A percentile compares a stretch with the other conserved stretches of the same genome.
These are phyloP conservation scores for Kurtzmaniella natalensis DNA, from an alignment of 1,139 yeast genomes.

Conservation along the genomic window DNA sequence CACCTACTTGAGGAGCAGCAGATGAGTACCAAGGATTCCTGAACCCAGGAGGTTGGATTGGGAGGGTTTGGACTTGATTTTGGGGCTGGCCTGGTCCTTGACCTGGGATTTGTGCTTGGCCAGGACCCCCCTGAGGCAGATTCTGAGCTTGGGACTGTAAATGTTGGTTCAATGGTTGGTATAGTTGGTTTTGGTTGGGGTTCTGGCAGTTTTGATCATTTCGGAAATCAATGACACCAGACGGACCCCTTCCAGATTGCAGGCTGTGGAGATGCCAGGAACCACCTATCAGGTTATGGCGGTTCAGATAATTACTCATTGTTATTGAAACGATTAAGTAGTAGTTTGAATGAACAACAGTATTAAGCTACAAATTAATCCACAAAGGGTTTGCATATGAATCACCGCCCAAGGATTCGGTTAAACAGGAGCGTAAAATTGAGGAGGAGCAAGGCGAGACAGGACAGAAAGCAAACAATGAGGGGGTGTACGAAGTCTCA, in stretches of 20 bases:
- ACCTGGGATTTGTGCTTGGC: no score
- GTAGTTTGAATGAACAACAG: background rate
- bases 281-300: conserved; percentile 43
- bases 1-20: conserved; percentile 7
- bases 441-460: background rate
- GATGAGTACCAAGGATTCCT: conserved; percentile 43
- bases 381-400: conserved; percentile 1
- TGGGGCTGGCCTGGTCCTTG: no score
- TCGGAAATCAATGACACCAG: conserved; percentile 3
- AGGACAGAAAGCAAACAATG: background rate
- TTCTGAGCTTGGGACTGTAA: no score
- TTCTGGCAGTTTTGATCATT: conserved; percentile 12
- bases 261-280: conserved; percentile 33
- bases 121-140: no score
- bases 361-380: no score
- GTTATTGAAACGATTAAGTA: background rate
- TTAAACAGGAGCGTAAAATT: background rate
- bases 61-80: conserved; percentile 14
- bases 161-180: no score
- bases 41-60: conserved; percentile 28
- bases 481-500: background rate
- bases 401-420: no score
- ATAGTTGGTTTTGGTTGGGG: conserved; percentile 13
- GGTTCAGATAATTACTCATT: conserved; percentile 23
- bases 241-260: conserved; percentile 17